A percentile compares a stretch with the other conserved stretches of the same genome.
These are phyloP conservation scores for Volutella citrinella DNA, from an alignment of 2,329 filamentous ascomycete genomes.

Conservation along the genomic window DNA sequence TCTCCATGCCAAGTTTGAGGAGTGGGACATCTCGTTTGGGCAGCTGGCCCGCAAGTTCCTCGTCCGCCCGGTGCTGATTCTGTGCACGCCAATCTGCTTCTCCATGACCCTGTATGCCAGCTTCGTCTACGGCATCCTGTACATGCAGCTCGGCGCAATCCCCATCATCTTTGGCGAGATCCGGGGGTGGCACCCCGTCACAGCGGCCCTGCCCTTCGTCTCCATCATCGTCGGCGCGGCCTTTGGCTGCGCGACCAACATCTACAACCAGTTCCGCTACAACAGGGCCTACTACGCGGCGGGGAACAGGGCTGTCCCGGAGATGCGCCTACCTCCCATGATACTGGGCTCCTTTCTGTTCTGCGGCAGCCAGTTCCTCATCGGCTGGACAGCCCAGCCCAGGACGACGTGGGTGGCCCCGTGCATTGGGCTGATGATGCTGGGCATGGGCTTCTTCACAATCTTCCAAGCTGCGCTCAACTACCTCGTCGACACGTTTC, in stretches of 20 bases:
- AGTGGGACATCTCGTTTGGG: conserved; percentile 62
- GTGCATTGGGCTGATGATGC: conserved; percentile 47
- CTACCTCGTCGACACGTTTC: conserved; percentile 63
- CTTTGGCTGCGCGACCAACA: conserved; percentile 56
- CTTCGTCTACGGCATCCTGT: conserved; percentile 66
- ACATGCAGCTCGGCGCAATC: conserved; percentile 54
- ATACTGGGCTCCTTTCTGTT: conserved; percentile 52
- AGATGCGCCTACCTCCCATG: conserved; percentile 51
- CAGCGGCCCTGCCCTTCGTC: conserved; percentile 61
- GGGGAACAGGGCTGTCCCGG: conserved; percentile 51
- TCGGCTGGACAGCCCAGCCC: conserved; percentile 55
- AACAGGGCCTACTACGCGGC: conserved; percentile 53
- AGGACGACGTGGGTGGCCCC: conserved; percentile 59
- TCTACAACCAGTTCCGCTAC: conserved; percentile 63
- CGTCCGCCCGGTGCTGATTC: conserved; percentile 62
- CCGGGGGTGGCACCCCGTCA: conserved; percentile 58
- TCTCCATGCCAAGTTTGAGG: conserved; percentile 63
- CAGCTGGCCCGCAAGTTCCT: conserved; percentile 66
- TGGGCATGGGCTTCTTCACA: conserved; percentile 46
- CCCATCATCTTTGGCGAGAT: conserved; percentile 60
- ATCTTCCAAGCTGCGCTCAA: conserved; percentile 53
- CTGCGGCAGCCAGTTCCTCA: conserved; percentile 54
- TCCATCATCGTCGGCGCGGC: conserved; percentile 60
- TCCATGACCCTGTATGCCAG: conserved; percentile 67
- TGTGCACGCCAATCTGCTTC: conserved; percentile 69